phyloP scores from a whole-genome alignment of 305 asterid species.

The Fraxinus xanthoxyloides region DNA sequence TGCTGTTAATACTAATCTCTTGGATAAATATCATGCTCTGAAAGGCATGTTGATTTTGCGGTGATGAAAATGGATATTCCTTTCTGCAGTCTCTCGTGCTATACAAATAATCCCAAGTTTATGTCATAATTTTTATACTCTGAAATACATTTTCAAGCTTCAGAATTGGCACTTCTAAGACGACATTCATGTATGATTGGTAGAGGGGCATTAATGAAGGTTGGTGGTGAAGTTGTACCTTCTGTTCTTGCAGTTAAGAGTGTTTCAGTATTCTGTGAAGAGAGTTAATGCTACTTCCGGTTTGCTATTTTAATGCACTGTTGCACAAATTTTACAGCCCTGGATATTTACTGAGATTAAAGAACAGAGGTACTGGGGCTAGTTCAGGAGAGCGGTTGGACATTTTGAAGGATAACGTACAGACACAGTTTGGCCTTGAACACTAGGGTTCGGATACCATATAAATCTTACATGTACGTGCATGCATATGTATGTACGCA shows the following conservation, averaged over 20 bases:
- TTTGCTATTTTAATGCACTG: not conserved
- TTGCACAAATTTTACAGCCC: constrained; percentile 54
- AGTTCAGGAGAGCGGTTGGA: constrained; percentile 72
- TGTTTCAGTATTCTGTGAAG: not conserved
- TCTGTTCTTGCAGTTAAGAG: too few relatives aligned
- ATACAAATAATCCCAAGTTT: not conserved
- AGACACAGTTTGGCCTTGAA: constrained; percentile 76
- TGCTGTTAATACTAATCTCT: not conserved
- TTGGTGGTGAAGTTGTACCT: constrained; percentile 32
- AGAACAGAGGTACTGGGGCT: constrained; percentile 98
- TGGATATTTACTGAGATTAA: constrained; percentile 95
- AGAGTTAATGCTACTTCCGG: not conserved
- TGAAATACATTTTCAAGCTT: constrained; percentile 97
- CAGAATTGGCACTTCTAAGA: constrained; percentile 96
- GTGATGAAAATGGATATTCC: not conserved
- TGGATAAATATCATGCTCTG: not conserved
- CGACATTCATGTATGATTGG: constrained; percentile 91
- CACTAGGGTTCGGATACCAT: constrained; percentile 99
- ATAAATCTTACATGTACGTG: too few relatives aligned
- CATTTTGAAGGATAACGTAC: constrained; percentile 75
- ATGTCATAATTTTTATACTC: constrained; percentile 8
- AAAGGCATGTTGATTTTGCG: not conserved
- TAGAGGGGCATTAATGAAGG: constrained; percentile 90
- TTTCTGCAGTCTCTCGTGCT: not conserved
- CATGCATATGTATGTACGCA: too few relatives aligned